Evolutionary conservation across 495 filamentous ascomycete species (phyloP), one percentile per base, ranked within the genome.

Genomic region (Talaromyces wortmannii): DNA sequence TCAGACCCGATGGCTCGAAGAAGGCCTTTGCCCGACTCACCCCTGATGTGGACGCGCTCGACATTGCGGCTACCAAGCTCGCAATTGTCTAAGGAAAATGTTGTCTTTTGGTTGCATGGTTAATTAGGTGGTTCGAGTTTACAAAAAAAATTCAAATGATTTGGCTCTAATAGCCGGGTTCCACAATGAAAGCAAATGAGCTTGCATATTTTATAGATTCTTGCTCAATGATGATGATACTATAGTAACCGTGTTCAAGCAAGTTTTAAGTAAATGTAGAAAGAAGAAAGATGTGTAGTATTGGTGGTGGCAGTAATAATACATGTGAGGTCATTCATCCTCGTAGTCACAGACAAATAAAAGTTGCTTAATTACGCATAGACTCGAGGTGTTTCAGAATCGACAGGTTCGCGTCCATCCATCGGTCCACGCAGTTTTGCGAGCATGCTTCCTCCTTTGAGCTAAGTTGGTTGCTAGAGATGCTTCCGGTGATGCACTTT

Each of bases 61-160:
- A 99, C 78, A 96, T 99, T 79, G 94, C 94, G 62, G 94, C 95
- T 60, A 97, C 95, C 69, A 99, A 97, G 84, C 84, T 99, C 56
- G 85, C 89, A 56, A 96, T 99, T 73, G 94, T 99, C 66, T 97
- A 95, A 83, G 64, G 56, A 51, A 64, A 64, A 63, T 53, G 53
- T 68, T 70, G 68, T 68, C 54, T 68, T 68, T 69, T 66, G 73
- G 69, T 69, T 52, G 50, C 50, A 52, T 52, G 50, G 50, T 40
- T 40, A 40, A 40, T 40, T 40, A 40, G 36, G 36, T 52, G 50
- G 50, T 43, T 42, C 33, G 31, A 29, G 12, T 49, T 49, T 29
- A 49, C 7, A 7, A 36, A 8, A 45, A 45, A 53, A 53, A 46
- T 53, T 32, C 29, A 13, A 44, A 11, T 44, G 40, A 45, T 16